phyloP scores from a whole-genome alignment of 2,329 filamentous ascomycete species.

The Paracorniculantispora psalliotae region DNA sequence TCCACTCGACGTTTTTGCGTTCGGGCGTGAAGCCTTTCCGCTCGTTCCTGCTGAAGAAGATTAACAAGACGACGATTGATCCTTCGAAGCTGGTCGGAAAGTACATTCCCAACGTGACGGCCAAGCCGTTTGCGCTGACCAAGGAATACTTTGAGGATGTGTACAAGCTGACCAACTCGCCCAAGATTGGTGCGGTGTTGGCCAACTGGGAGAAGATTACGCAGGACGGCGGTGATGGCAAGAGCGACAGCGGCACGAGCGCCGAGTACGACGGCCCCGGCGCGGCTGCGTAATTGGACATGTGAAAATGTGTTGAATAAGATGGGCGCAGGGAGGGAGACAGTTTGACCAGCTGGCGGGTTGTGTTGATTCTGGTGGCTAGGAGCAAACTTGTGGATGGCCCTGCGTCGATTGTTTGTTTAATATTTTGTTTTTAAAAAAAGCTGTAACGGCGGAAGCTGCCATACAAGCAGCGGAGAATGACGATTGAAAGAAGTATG shows the following conservation, averaged over 20 bases:
- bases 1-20: conserved; percentile 97
- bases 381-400: neutral
- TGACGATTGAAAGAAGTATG: neutral
- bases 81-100: conserved; percentile 95
- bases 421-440: neutral
- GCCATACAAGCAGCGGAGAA: neutral
- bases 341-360: neutral
- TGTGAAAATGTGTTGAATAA: neutral
- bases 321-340: neutral
- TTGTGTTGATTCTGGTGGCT: conserved; percentile 2
- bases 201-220: conserved; percentile 79
- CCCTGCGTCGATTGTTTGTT: neutral
- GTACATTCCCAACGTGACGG: conserved; percentile 98
- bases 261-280: conserved; percentile 38
- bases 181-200: conserved; percentile 71
- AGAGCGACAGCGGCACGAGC: conserved; percentile 36
- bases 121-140: conserved; percentile 88
- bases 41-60: conserved; percentile 98
- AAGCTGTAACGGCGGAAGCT: neutral
- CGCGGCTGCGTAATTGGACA: conserved; percentile 33
- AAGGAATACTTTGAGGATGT: conserved; percentile 99
- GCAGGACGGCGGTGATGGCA: conserved; percentile 37
- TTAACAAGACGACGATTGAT: conserved; percentile 98
- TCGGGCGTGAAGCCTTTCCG: conserved; percentile 99
- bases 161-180: conserved; percentile 83